Base-by-base conservation (phyloP, 139 green algal genomes). In the Chlamydomonas asymmetrica region DNA sequence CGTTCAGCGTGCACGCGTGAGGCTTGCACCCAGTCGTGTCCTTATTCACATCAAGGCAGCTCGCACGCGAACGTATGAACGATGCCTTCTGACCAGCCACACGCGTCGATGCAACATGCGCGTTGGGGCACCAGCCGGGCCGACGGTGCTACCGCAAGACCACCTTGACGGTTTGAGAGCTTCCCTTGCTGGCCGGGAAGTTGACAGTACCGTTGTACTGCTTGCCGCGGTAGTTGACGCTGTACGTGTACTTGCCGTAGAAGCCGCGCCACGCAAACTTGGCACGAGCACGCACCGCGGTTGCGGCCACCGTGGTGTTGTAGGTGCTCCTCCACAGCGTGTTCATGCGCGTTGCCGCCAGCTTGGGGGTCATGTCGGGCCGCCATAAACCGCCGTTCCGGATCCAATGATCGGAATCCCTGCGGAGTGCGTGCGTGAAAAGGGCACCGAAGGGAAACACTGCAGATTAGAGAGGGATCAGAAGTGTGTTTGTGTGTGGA, bases 221-320 rank as follows among this genome's bases (percentile, higher is more conserved):
- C 48, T 39, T 45, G 3, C 29, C 16, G 8, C 32, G 32, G 4
- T 56, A 5, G 16, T 6, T 61, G 1, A 63, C 32, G 3, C 43
- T 32, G 48, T 73, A 73, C 20, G 48, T 25, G 32, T 73, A 73
- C 48, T 73, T 73, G 31, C 66, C 66, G 48, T 73, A 73, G 31
- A 73, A 73, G 2, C 66, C 66, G 22, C 50, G 50, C 32, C 34
- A 49, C 31, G 64, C n/a, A 2, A 31, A 45, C 3, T 23, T 48
- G 32, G 7, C 54, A 20, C 45, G 18, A 2, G 62, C 32, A 1
- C 8, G 32, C 7, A 73, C 45, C 16, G 61, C 62, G 45, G 29
- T 63, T 34, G 22, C 45, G 3, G 13, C 16, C 3, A 62, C 31
- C 1, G 45, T 61, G 8, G 66, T 73, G 48, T 62, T 61, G 45